phyloP scores from a whole-genome alignment of 352 stramenopile genomes.

The Globisporangium paroecandrum region DNA sequence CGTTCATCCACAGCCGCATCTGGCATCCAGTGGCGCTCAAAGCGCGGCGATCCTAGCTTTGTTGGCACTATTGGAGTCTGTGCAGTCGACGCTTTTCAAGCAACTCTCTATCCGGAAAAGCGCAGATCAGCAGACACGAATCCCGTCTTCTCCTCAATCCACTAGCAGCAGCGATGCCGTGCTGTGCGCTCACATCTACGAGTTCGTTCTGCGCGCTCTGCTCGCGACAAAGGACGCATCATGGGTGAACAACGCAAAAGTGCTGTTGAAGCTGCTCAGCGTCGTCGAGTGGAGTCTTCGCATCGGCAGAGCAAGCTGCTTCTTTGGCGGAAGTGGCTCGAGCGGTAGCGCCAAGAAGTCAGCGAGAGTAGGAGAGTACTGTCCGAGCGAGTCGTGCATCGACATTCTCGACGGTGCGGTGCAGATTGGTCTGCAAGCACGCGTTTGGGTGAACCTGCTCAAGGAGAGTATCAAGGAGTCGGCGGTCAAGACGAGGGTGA shows the following conservation, averaged over 20 bases:
- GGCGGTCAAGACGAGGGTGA: conserved; percentile 40
- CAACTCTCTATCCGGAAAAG: neutral
- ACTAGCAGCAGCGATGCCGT: neutral
- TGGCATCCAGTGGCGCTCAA: conserved; percentile 32
- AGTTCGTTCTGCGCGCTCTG: conserved; percentile 22
- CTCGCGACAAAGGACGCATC: conserved; percentile 30
- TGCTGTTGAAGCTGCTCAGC: conserved; percentile 42
- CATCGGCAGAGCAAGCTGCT: conserved; percentile 34
- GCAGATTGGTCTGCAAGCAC: conserved; percentile 19
- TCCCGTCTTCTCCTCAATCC: neutral
- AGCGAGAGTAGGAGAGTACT: neutral
- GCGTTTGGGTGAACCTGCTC: conserved; percentile 36
- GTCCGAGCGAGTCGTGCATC: neutral
- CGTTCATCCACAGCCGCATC: conserved; percentile 21
- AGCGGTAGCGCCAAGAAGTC: too few species aligned
- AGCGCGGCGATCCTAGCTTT: conserved; percentile 31
- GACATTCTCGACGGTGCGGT: conserved; percentile 20
- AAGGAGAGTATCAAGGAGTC: conserved; percentile 41
- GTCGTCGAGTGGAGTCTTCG: conserved; percentile 44
- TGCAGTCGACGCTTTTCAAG: conserved; percentile 30
- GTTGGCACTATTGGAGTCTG: conserved; percentile 36
- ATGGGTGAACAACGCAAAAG: conserved; percentile 29
- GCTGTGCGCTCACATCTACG: conserved; percentile 8
- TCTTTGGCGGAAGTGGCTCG: conserved; percentile 9
- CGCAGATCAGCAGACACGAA: neutral